Percentiles rank a stretch among this genome's conserved stretches.
phyloP scores from a whole-genome alignment of 768 basidiomycete species.

The Hydnum rufescens region DNA sequence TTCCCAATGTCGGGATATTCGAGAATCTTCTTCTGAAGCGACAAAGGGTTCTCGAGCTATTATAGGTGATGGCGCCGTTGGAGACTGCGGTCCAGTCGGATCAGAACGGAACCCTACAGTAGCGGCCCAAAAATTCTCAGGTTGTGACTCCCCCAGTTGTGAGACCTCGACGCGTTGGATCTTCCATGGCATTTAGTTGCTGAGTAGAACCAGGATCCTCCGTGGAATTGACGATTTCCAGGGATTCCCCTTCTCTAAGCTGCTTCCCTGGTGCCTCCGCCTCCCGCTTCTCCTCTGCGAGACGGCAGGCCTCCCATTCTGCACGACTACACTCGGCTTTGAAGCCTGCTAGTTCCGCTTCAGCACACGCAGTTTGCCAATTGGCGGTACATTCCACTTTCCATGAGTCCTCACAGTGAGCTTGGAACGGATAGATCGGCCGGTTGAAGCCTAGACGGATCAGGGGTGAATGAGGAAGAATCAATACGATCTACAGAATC shows the following conservation, averaged over 20 bases:
- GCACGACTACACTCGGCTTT: slow-evolving; percentile 53
- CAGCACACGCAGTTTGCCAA: slow-evolving; percentile 46
- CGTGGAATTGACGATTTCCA: slow-evolving; percentile 16
- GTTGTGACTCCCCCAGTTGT: slow-evolving; percentile 17
- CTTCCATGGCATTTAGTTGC: neutral
- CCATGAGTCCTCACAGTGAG: slow-evolving; percentile 25
- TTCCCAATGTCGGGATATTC: slow-evolving; percentile 40
- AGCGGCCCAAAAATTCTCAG: neutral
- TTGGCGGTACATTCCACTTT: slow-evolving; percentile 50
- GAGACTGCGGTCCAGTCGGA: neutral
- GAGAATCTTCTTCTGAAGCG: slow-evolving; percentile 3
- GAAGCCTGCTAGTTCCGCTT: slow-evolving; percentile 48
- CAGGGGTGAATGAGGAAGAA: slow-evolving; percentile 1
- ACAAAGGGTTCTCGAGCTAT: neutral
- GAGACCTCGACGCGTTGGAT: neutral
- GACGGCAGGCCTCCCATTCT: slow-evolving; percentile 45
- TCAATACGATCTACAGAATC: slow-evolving; percentile 3
- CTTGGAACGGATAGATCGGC: neutral
- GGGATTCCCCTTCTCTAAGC: slow-evolving; percentile 4
- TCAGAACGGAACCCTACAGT: neutral
- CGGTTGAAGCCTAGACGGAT: neutral
- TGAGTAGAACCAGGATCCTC: slow-evolving; percentile 17
- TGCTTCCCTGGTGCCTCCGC: neutral
- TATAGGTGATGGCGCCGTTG: neutral
- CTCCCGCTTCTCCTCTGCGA: slow-evolving; percentile 3